Percentiles rank a stretch among this genome's conserved stretches.
phyloP scores from a whole-genome alignment of 371 early-diverging fungal species.

The Rhizomucor pusillus region DNA sequence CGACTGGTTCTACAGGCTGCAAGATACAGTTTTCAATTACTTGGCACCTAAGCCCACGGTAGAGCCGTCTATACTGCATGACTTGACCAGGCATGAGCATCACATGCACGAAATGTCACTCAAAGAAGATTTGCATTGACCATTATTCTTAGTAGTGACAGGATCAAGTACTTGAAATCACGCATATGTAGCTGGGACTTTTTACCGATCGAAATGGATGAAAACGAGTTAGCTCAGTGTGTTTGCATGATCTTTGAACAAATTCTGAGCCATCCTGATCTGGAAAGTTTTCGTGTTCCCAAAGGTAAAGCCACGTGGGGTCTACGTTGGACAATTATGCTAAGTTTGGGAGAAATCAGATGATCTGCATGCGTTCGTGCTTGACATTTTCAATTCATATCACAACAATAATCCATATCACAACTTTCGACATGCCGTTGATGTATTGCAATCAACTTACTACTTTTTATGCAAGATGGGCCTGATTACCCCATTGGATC shows the following conservation, averaged over 20 bases:
- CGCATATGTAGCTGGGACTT: slow-evolving; percentile 63
- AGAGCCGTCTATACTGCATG: slow-evolving; percentile 4
- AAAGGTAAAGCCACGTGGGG: slow-evolving; percentile 4
- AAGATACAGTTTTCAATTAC: slow-evolving; percentile 15
- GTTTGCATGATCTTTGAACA: slow-evolving; percentile 60
- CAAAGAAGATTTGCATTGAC: background rate
- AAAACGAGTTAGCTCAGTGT: slow-evolving; percentile 56
- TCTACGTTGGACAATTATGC: background rate
- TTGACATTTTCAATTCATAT: slow-evolving; percentile 69
- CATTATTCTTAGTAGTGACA: slow-evolving; percentile 22
- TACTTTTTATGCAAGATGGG: slow-evolving; percentile 72
- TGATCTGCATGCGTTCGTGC: slow-evolving; percentile 58
- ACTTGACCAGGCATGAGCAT: slow-evolving; percentile 16
- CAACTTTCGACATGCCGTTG: slow-evolving; percentile 85
- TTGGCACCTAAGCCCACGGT: slow-evolving; percentile 14
- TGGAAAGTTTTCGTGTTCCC: slow-evolving; percentile 52
- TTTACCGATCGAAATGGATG: slow-evolving; percentile 52
- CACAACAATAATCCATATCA: slow-evolving; percentile 81
- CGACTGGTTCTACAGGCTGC: slow-evolving; percentile 13
- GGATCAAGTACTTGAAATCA: slow-evolving; percentile 26
- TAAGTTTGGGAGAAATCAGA: slow-evolving; percentile 29
- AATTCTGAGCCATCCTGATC: slow-evolving; percentile 55
- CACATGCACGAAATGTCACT: background rate
- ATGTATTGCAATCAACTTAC: slow-evolving; percentile 80
- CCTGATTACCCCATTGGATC: slow-evolving; percentile 21